Evolutionary conservation across 2,329 filamentous ascomycete genomes (phyloP).

Genomic region (Pestalotiopsis sp.): DNA sequence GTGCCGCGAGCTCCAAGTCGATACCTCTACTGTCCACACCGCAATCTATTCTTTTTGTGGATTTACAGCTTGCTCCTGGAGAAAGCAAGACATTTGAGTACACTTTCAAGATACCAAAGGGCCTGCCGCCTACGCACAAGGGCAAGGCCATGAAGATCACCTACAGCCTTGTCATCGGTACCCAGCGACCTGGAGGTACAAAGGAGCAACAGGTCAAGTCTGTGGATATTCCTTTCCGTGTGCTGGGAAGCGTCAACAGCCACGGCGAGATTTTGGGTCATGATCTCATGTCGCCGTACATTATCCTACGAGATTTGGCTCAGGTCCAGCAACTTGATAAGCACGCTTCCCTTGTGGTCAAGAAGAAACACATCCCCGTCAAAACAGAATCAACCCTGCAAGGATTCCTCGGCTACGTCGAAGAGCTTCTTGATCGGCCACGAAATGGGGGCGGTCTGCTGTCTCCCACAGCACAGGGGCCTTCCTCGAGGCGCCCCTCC

Average conservation of each 20-base stretch:
- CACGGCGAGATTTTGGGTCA: constrained; percentile 89
- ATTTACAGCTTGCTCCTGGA: constrained; percentile 82
- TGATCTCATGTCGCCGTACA: constrained; percentile 92
- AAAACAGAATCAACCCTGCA: constrained; percentile 49
- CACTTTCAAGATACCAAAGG: constrained; percentile 81
- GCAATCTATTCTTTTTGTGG: constrained; percentile 94
- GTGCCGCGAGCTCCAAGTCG: constrained; percentile 80
- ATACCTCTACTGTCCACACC: constrained; percentile 93
- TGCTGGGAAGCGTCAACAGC: constrained; percentile 89
- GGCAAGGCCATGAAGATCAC: constrained; percentile 93
- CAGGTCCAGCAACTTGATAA: constrained; percentile 59
- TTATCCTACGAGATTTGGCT: constrained; percentile 84
- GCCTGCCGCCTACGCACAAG: constrained; percentile 87
- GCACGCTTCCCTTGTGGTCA: constrained; percentile 21
- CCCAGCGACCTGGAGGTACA: constrained; percentile 78
- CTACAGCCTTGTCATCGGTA: constrained; percentile 90
- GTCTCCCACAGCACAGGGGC: constrained; percentile 69
- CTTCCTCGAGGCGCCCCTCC: constrained; percentile 59
- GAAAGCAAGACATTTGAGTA: constrained; percentile 90
- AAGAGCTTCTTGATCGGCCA: constrained; percentile 69
- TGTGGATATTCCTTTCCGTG: constrained; percentile 90
- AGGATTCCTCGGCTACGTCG: constrained; percentile 78
- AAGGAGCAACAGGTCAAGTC: constrained; percentile 84
- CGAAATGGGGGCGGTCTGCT: constrained; percentile 65
- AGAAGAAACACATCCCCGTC: constrained; percentile 29